Conservation (phyloP, 371 early-diverging fungal species). For the Saksenaea oblongispora region DNA sequence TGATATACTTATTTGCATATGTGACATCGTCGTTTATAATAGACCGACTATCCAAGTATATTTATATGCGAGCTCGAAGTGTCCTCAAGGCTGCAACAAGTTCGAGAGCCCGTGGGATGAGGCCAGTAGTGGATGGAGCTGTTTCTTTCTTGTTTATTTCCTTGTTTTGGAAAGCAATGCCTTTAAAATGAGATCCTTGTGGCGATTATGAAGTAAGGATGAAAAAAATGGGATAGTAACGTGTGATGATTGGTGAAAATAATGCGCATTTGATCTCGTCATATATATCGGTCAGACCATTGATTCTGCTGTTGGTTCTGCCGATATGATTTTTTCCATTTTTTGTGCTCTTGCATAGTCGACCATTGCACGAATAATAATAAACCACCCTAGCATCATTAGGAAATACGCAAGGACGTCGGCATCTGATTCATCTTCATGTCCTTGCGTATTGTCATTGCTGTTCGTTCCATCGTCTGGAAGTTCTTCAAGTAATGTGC, state of each 20-base stretch:
- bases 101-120: too few relatives aligned
- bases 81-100: too few relatives aligned
- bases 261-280: not conserved
- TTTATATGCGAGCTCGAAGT: too few relatives aligned
- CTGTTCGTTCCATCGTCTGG: conserved; percentile 30
- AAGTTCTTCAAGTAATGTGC: conserved; percentile 46
- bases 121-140: too few relatives aligned
- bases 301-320: conserved; percentile 34
- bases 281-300: conserved; percentile 13
- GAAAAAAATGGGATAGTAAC: not conserved
- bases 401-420: conserved; percentile 48
- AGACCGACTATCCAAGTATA: too few relatives aligned
- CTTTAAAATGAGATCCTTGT: not conserved
- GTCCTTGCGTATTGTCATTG: conserved; percentile 17
- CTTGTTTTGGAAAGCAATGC: too few relatives aligned
- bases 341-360: conserved; percentile 53
- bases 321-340: conserved; percentile 50
- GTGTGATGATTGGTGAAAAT: not conserved
- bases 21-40: too few relatives aligned
- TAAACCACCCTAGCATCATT: conserved; percentile 61
- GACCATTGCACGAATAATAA: conserved; percentile 55
- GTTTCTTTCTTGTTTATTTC: too few relatives aligned
- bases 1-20: too few relatives aligned
- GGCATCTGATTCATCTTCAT: conserved; percentile 24
- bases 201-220: not conserved